Percentiles rank a stretch among this genome's conserved stretches.
Evolutionary conservation across 164 flowering plant species (phyloP).

Genomic region (Sextonia rubra): DNA sequence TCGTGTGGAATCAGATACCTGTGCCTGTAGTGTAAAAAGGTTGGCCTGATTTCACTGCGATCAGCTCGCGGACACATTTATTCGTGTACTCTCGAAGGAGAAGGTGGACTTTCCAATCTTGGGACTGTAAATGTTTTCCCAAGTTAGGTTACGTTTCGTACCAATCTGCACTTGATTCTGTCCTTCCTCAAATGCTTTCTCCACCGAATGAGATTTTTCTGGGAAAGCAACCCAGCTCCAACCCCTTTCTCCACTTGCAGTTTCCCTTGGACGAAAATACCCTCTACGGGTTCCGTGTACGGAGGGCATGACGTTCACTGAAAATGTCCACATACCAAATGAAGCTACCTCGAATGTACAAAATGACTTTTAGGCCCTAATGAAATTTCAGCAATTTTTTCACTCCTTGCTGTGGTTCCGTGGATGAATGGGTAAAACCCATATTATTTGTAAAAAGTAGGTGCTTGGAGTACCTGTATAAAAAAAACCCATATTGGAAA

Average conservation of each 20-base stretch:
- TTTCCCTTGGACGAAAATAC: constrained; percentile 1
- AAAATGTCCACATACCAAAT: not conserved
- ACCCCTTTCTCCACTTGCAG: not conserved
- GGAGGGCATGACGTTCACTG: not conserved
- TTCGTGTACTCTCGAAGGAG: not conserved
- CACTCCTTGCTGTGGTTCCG: too few relatives aligned
- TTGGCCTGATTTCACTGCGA: too few relatives aligned
- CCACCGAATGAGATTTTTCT: constrained; percentile 32
- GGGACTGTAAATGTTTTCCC: too few relatives aligned
- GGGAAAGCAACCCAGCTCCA: not conserved
- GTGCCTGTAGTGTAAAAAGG: too few relatives aligned
- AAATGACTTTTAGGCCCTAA: not conserved
- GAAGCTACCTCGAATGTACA: not conserved
- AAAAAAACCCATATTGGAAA: too few relatives aligned
- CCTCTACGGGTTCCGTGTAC: not conserved
- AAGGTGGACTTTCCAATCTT: not conserved
- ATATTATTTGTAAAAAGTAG: too few relatives aligned
- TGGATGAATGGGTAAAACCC: too few relatives aligned
- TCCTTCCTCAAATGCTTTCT: constrained; percentile 64
- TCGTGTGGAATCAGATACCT: too few relatives aligned
- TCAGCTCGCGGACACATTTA: too few relatives aligned
- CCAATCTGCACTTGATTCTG: constrained; percentile 43
- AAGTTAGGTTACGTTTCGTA: not conserved
- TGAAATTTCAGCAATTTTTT: too few relatives aligned
- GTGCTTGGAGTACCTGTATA: too few relatives aligned